Conservation (phyloP, 495 filamentous ascomycete species). For the Xylaria cubensis region DNA sequence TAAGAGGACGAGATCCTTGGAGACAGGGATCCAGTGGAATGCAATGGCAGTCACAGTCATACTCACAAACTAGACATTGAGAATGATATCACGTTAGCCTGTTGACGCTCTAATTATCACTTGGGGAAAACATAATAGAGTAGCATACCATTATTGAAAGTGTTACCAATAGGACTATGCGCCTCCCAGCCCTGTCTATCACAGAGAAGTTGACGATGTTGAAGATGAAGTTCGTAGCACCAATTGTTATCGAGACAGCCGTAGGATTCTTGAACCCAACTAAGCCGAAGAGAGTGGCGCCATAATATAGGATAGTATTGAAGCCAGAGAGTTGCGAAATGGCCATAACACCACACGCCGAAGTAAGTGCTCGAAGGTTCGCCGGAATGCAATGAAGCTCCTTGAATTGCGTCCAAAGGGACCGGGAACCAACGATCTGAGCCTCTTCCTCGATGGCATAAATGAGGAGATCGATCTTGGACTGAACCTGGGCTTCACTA, state of each 20-base stretch:
- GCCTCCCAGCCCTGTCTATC: slow-evolving; percentile 56
- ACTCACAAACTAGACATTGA: neutral
- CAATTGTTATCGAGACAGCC: slow-evolving; percentile 57
- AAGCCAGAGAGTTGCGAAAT: slow-evolving; percentile 54
- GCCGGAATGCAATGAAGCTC: slow-evolving; percentile 52
- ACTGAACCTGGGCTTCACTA: slow-evolving; percentile 45
- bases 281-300: slow-evolving; percentile 56
- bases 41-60: slow-evolving; percentile 48
- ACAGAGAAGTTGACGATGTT: slow-evolving; percentile 57
- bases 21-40: slow-evolving; percentile 58
- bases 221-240: slow-evolving; percentile 61
- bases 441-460: slow-evolving; percentile 49
- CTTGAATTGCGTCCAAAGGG: slow-evolving; percentile 49
- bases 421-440: slow-evolving; percentile 43
- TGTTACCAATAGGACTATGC: slow-evolving; percentile 52
- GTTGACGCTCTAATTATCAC: neutral
- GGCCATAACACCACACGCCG: slow-evolving; percentile 58
- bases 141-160: neutral
- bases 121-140: neutral
- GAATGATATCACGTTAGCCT: neutral
- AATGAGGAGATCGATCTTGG: slow-evolving; percentile 48
- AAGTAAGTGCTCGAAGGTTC: slow-evolving; percentile 56
- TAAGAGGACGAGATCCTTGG: slow-evolving; percentile 27
- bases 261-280: slow-evolving; percentile 60
- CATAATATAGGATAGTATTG: slow-evolving; percentile 60